Evolutionary conservation across 176 grass and related monocot species (phyloP), one percentile per base, ranked within the genome.

Genomic region (Typha latifolia): DNA sequence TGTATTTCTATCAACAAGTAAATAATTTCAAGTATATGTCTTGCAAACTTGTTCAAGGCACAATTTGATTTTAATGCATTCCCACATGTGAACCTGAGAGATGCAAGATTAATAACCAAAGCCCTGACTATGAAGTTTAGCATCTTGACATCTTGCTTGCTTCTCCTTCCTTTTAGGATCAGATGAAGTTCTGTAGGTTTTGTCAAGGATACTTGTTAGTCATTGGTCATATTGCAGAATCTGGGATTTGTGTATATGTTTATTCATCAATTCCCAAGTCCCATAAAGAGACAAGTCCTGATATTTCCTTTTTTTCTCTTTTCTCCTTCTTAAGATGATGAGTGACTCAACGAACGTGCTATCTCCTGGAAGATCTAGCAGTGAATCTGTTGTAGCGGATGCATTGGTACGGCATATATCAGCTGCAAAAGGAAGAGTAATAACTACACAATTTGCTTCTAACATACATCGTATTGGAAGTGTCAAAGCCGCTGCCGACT

Each of bases 391-490:
- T 81, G 94, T 99, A 64, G 90, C 89, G 69, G 71, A 90, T 83
- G 68, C 85, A 26, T 81, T 99, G 62, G 22, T 93, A 69, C 73
- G 81, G 59, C 89, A 87, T 68, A 61, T 99, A 81, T 99, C 94
- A 82, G 89, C 77, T 74, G 86, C 94, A 74, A 85, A 90, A 85
- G 94, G 94, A 80, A 93, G 94, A 85, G 94, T 99, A 64, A 87
- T 99, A 72, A 86, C 89, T 32, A 99, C 94, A 64, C 94, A 99
- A 47, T 99, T 99, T 82, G 94, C 94, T 76, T 99, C 94, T 64
- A 99, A 99, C 52, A 88, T 99, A 85, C 89, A 93, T 90, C 81
- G 94, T 69, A 91, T 99, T 81, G 94, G 94, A 69, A 99, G 94
- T 61, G 78, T 99, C 47, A 99, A 99, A 93, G 84, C 94, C 49